phyloP scores from a whole-genome alignment of 2,329 filamentous ascomycete genomes.

The Fusarium verticillioides region DNA sequence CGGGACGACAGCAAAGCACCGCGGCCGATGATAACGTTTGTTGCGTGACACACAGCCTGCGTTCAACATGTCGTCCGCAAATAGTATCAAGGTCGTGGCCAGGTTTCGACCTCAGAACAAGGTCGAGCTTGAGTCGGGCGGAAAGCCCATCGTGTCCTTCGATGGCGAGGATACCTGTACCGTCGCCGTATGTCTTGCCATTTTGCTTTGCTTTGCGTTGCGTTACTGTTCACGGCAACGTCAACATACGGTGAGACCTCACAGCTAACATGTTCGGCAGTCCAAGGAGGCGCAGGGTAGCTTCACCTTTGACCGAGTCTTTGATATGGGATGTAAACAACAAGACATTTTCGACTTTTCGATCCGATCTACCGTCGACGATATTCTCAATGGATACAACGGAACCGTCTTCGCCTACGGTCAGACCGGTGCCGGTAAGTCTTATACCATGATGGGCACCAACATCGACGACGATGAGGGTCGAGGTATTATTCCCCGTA shows the following conservation, averaged over 20 bases:
- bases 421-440: conserved; percentile 98
- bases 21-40: conserved; percentile 44
- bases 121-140: conserved; percentile 88
- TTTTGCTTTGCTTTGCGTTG: background rate
- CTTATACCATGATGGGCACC: conserved; percentile 86
- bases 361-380: conserved; percentile 94
- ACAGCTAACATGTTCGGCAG: conserved; percentile 58
- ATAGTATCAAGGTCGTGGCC: conserved; percentile 89
- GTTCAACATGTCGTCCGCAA: conserved; percentile 65
- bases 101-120: conserved; percentile 98
- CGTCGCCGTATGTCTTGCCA: conserved; percentile 73
- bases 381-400: conserved; percentile 99
- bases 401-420: conserved; percentile 98
- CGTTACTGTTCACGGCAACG: background rate
- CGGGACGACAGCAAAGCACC: conserved; percentile 32
- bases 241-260: conserved; percentile 10
- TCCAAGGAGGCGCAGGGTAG: conserved; percentile 83
- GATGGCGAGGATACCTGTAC: conserved; percentile 88
- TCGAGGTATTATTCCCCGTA: conserved; percentile 95
- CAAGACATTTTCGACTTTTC: conserved; percentile 98
- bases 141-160: conserved; percentile 91
- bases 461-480: conserved; percentile 91
- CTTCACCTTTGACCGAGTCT: conserved; percentile 98
- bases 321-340: conserved; percentile 92
- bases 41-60: conserved; percentile 37